Evolutionary conservation across 2,329 filamentous ascomycete genomes (phyloP).

Genomic region (Arthrinium phaeospermum): DNA sequence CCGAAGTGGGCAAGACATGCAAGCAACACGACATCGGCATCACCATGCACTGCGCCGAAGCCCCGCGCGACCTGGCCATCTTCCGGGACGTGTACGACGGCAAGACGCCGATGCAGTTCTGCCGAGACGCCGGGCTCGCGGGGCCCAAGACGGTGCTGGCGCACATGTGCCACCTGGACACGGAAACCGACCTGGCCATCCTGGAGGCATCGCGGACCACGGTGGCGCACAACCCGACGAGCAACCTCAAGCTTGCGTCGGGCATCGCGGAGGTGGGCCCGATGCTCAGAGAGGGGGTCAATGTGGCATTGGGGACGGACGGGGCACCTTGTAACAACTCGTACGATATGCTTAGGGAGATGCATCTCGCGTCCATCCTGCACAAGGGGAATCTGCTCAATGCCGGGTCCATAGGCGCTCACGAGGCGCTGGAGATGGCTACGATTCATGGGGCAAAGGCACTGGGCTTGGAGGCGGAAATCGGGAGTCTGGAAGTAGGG

Average conservation of each 20-base stretch:
- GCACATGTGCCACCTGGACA: conserved; percentile 57
- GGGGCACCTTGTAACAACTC: conserved; percentile 59
- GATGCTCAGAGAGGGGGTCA: conserved; percentile 48
- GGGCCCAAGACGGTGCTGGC: conserved; percentile 52
- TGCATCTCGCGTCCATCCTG: conserved; percentile 56
- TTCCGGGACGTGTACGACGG: conserved; percentile 45
- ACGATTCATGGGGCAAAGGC: conserved; percentile 57
- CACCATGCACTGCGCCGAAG: conserved; percentile 54
- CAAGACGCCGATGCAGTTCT: conserved; percentile 51
- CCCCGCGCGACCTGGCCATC: conserved; percentile 44
- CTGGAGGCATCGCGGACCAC: conserved; percentile 47
- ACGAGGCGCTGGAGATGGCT: conserved; percentile 55
- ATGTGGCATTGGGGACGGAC: conserved; percentile 56
- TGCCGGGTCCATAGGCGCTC: conserved; percentile 48
- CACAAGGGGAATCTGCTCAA: conserved; percentile 51
- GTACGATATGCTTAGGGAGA: conserved; percentile 58
- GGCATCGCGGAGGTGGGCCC: conserved; percentile 54
- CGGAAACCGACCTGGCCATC: conserved; percentile 45
- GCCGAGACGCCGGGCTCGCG: conserved; percentile 43
- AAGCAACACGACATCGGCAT: conserved; percentile 46
- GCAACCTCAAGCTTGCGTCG: conserved; percentile 57
- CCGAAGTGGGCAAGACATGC: conserved; percentile 48
- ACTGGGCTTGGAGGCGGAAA: conserved; percentile 47
- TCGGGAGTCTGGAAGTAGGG: conserved; percentile 33
- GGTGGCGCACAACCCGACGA: conserved; percentile 57